These are phyloP conservation scores for Monosporascus sp. DNA, from an alignment of 2,329 filamentous ascomycete species.

Conservation along the genomic window DNA sequence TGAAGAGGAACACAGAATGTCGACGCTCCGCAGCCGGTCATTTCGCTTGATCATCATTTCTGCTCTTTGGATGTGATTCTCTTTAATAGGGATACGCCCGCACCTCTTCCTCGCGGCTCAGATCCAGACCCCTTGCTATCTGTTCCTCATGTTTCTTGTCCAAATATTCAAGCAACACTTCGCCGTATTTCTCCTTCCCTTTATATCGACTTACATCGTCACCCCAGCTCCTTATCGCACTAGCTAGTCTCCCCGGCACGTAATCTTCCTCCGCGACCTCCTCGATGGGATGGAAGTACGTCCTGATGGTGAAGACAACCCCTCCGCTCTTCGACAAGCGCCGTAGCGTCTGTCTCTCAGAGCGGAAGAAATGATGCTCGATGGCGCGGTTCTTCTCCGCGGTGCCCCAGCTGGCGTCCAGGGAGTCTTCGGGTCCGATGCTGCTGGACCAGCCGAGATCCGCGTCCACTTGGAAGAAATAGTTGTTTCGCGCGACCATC, in stretches of 20 bases:
- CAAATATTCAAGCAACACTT: conserved; percentile 70
- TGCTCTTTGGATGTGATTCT: background rate
- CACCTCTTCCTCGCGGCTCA: conserved; percentile 30
- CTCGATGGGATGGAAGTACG: conserved; percentile 70
- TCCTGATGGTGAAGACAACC: conserved; percentile 71
- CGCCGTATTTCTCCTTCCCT: conserved; percentile 67
- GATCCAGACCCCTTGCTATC: conserved; percentile 58
- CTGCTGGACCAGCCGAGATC: conserved; percentile 68
- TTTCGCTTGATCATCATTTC: background rate
- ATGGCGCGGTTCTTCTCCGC: conserved; percentile 70
- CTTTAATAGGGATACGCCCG: conserved; percentile 23
- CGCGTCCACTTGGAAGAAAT: conserved; percentile 85
- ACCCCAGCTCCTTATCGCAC: conserved; percentile 75
- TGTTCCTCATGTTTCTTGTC: conserved; percentile 72
- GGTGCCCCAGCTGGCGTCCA: conserved; percentile 64
- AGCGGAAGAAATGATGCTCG: conserved; percentile 70
- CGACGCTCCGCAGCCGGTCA: too few relatives aligned
- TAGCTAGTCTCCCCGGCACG: conserved; percentile 73
- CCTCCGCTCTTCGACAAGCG: conserved; percentile 53
- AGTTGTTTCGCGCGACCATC: conserved; percentile 66
- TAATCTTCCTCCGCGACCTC: conserved; percentile 66
- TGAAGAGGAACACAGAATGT: too few relatives aligned
- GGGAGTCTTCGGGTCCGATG: conserved; percentile 67
- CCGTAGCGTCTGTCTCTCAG: conserved; percentile 66
- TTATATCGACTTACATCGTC: conserved; percentile 74